These are phyloP conservation scores for Neltuma alba DNA, from an alignment of 306 rosid species.

Conservation along the genomic window DNA sequence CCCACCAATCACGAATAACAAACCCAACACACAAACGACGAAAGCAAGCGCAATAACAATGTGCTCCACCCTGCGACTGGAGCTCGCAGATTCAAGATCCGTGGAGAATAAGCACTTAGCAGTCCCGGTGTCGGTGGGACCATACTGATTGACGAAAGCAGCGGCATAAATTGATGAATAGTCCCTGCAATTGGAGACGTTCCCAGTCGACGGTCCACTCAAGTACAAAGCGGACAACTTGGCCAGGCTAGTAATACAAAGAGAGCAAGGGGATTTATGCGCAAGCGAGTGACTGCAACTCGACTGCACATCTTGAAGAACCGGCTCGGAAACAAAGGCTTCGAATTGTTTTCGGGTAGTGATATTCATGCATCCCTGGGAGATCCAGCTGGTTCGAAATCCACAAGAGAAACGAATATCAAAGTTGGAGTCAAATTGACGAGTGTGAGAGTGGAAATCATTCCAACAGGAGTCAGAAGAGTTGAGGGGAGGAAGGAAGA, in stretches of 20 bases:
- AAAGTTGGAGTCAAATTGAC: slow-evolving; percentile 14
- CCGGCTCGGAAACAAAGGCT: neutral
- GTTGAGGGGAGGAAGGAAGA: slow-evolving; percentile 50
- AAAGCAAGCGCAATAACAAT: slow-evolving; percentile 39
- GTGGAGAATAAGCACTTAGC: slow-evolving; percentile 63
- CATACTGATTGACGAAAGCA: slow-evolving; percentile 52
- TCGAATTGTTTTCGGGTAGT: slow-evolving; percentile 56
- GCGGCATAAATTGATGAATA: slow-evolving; percentile 69
- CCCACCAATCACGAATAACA: slow-evolving; percentile 35
- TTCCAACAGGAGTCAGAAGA: slow-evolving; percentile 33
- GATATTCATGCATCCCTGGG: slow-evolving; percentile 79
- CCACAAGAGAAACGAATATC: slow-evolving; percentile 41
- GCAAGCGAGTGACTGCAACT: slow-evolving; percentile 57
- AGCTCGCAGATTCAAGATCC: slow-evolving; percentile 12
- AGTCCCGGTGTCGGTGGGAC: slow-evolving; percentile 54
- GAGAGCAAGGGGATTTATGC: slow-evolving; percentile 63
- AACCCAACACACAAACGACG: slow-evolving; percentile 40
- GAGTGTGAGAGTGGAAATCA: slow-evolving; percentile 38
- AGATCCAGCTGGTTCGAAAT: slow-evolving; percentile 31
- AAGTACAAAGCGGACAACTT: slow-evolving; percentile 35
- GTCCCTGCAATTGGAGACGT: slow-evolving; percentile 58
- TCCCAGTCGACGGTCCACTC: slow-evolving; percentile 48
- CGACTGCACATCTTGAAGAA: slow-evolving; percentile 10
- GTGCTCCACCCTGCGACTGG: slow-evolving; percentile 33
- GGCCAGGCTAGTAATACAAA: slow-evolving; percentile 55